Base-by-base conservation (phyloP, 805 yeast genomes). In the Henningerozyma blattae region DNA sequence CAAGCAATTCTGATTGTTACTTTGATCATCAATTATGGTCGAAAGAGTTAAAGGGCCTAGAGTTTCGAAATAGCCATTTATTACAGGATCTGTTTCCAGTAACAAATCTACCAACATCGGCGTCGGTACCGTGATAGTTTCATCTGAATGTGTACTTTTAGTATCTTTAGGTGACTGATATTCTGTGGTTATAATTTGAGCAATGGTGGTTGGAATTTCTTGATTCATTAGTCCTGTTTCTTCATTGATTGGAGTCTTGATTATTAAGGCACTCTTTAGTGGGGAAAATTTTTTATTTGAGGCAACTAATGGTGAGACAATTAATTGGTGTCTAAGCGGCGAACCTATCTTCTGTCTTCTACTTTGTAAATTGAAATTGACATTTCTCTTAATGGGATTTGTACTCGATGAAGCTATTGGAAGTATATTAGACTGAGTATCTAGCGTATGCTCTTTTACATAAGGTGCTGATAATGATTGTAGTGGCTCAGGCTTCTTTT, bases 41-140 rank as follows among this genome's bases (percentile, higher is more conserved):
- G 27, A 24, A 10, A 24, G 27, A n/a, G 27, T 24, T 24, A 24
- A 12, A 12, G 27, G 5, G n/a, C 18, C 25, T 13, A 32, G 17
- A 24, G 6, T 24, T n/a, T 27, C 33, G 19, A 38, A 24, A 18
- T 35, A 28, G 28, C 31, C 31, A 14, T 28, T 17, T 22, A 35
- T 17, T 18, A 30, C 33, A 9, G 37, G 40, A 30, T 37, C 40
- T 15, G 25, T 37, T 10, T 33, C 34, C 13, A 39, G 22, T 16
- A 39, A 20, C 35, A 37, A 15, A 28, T 39, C 40, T 10, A 34
- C 31, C n/a, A 39, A 22, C n/a, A 31, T 24, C 17, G 42, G 36
- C 10, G 36, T 32, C 13, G 39, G 24, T 20, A 20, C 8, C 8
- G 8, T 20, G 24, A 12, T 8, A 20, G 24, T 20, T 12, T 20